Conservation (phyloP, 1,139 yeast species). For the Meyerozyma smithsonii region DNA sequence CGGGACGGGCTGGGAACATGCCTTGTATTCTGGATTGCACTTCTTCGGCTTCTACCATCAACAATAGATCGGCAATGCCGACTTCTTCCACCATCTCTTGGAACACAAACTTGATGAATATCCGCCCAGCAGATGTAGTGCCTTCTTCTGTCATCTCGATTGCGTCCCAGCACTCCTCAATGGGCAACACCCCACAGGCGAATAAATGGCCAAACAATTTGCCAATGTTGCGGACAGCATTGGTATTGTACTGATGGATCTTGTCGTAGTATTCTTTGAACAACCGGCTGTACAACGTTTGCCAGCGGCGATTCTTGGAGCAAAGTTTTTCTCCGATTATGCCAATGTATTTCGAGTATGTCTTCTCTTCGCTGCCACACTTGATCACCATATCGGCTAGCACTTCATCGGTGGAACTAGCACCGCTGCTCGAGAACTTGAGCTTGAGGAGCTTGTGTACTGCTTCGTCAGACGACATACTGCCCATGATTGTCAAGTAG, state of each 20-base stretch:
- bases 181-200: constrained; percentile 60
- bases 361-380: constrained; percentile 83
- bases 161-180: constrained; percentile 45
- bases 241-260: constrained; percentile 66
- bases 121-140: constrained; percentile 77
- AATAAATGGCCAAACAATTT: constrained; percentile 83
- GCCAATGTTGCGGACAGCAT: constrained; percentile 74
- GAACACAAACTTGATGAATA: constrained; percentile 74
- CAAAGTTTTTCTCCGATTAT: constrained; percentile 68
- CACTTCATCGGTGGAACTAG: constrained; percentile 23
- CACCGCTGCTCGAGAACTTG: constrained; percentile 29
- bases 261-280: constrained; percentile 55
- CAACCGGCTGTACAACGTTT: constrained; percentile 41
- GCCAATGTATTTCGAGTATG: constrained; percentile 84
- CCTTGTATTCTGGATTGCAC: constrained; percentile 45
- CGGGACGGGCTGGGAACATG: constrained; percentile 39
- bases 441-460: constrained; percentile 73
- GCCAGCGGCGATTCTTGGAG: constrained; percentile 50
- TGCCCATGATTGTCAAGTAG: constrained; percentile 83
- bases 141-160: constrained; percentile 65
- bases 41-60: constrained; percentile 43
- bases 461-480: constrained; percentile 90
- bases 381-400: constrained; percentile 74
- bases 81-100: constrained; percentile 77
- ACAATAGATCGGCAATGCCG: constrained; percentile 50